Percentiles rank a stretch among this genome's conserved stretches.
phyloP scores from a whole-genome alignment of 2,329 filamentous ascomycete species.

The Corinectria fuckeliana region DNA sequence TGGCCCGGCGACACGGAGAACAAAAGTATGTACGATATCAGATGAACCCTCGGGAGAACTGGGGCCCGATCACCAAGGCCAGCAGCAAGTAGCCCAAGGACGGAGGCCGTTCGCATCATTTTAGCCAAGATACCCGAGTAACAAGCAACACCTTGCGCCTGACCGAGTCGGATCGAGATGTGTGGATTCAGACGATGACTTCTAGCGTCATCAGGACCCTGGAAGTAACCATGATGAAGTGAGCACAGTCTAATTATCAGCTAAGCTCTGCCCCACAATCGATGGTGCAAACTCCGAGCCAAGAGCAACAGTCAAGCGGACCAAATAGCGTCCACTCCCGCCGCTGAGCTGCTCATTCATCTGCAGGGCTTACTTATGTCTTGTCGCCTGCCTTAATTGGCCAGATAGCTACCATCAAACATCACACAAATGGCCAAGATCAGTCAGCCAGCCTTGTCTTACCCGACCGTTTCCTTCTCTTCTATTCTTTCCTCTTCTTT shows the following conservation, averaged over 20 bases:
- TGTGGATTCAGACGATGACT: background rate
- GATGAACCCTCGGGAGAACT: slow-evolving; percentile 87
- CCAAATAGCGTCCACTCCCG: background rate
- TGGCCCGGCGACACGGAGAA: slow-evolving; percentile 71
- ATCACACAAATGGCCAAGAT: background rate
- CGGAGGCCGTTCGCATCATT: background rate
- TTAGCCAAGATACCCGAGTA: background rate
- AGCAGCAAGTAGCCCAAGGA: slow-evolving; percentile 67
- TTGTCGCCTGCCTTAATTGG: slow-evolving; percentile 23
- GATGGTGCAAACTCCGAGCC: background rate
- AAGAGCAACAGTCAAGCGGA: background rate
- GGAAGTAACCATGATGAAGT: background rate
- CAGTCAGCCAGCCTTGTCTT: slow-evolving; percentile 18
- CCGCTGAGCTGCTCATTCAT: background rate
- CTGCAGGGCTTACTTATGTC: background rate
- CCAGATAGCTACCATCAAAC: slow-evolving; percentile 10
- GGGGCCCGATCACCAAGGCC: slow-evolving; percentile 80
- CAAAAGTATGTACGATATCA: slow-evolving; percentile 86
- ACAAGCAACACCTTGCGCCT: background rate
- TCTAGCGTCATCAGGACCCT: background rate
- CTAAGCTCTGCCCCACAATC: background rate
- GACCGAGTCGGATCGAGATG: background rate
- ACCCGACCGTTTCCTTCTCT: background rate
- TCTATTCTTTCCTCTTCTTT: background rate
- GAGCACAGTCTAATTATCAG: slow-evolving; percentile 1